These are phyloP conservation scores for Dendrothele bispora DNA, from an alignment of 768 basidiomycete species.

Conservation along the genomic window DNA sequence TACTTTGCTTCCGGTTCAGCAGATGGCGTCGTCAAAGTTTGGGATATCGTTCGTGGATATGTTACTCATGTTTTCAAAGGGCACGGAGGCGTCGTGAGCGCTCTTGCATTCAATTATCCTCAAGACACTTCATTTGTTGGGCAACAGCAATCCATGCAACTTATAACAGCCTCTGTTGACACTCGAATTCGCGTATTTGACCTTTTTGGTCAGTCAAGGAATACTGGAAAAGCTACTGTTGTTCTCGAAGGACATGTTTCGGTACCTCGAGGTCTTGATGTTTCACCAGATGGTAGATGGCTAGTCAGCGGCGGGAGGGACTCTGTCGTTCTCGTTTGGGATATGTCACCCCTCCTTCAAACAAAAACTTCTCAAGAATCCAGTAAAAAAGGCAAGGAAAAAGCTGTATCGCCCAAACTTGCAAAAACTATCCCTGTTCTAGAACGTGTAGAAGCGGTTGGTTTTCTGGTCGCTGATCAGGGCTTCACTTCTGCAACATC, in stretches of 20 bases:
- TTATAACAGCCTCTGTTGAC: conserved; percentile 91
- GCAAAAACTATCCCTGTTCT: conserved; percentile 79
- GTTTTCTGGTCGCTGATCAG: conserved; percentile 58
- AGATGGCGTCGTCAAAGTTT: conserved; percentile 96
- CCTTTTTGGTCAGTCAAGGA: conserved; percentile 60
- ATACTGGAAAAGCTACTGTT: conserved; percentile 63
- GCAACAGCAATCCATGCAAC: conserved; percentile 60
- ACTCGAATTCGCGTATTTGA: conserved; percentile 92
- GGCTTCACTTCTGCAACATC: conserved; percentile 44
- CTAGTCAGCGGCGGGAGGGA: conserved; percentile 91
- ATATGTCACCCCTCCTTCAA: conserved; percentile 48
- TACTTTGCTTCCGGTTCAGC: conserved; percentile 95
- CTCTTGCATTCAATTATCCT: conserved; percentile 82
- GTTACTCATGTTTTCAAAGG: conserved; percentile 95
- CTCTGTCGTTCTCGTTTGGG: conserved; percentile 92
- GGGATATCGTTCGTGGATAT: conserved; percentile 86
- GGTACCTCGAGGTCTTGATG: conserved; percentile 88
- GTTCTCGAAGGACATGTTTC: conserved; percentile 96
- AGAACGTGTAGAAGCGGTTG: conserved; percentile 87
- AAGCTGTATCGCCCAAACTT: conserved; percentile 53
- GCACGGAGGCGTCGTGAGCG: conserved; percentile 96
- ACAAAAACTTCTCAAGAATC: conserved; percentile 11
- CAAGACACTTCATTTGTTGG: conserved; percentile 51
- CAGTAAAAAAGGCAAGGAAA: conserved; percentile 47
- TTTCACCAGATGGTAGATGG: conserved; percentile 85